Evolutionary conservation across 345 rosid species (phyloP).

Genomic region (Diplotaxis tenuifolia): DNA sequence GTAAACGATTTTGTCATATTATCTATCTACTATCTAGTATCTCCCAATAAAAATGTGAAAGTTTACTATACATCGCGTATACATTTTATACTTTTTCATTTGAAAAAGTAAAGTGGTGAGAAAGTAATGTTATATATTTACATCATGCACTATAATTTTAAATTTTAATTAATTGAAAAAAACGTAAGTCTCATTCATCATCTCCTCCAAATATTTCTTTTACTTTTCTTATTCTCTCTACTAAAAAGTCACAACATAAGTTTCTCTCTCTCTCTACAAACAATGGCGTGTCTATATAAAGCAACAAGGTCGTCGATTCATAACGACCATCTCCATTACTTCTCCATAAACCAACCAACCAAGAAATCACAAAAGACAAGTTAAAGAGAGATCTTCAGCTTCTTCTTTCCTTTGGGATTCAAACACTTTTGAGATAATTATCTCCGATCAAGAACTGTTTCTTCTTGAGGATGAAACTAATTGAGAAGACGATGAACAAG

Average conservation of each 20-base stretch:
- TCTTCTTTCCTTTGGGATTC: neutral
- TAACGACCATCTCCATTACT: slow-evolving; percentile 36
- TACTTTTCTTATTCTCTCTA: slow-evolving; percentile 9
- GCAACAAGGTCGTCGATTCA: slow-evolving; percentile 31
- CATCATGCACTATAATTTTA: neutral
- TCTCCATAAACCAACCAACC: neutral
- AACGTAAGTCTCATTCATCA: slow-evolving; percentile 28
- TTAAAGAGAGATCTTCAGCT: neutral
- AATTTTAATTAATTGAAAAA: neutral
- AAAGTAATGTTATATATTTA: neutral
- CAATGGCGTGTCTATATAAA: slow-evolving; percentile 40
- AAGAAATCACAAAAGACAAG: neutral
- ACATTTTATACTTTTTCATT: neutral
- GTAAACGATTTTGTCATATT: neutral
- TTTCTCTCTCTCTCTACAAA: slow-evolving; percentile 29
- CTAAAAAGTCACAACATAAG: slow-evolving; percentile 23
- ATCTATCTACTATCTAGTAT: neutral
- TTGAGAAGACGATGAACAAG: slow-evolving; percentile 35
- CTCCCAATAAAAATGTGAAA: neutral
- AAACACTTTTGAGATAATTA: neutral
- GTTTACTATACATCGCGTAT: neutral
- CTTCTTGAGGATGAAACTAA: slow-evolving; percentile 27
- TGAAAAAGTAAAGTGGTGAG: slow-evolving; percentile 1
- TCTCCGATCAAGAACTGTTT: neutral
- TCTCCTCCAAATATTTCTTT: slow-evolving; percentile 12